Percentiles rank a stretch among this genome's conserved stretches.
Evolutionary conservation across 2,329 filamentous ascomycete species (phyloP).

Genomic region (Aureobasidium sp.): DNA sequence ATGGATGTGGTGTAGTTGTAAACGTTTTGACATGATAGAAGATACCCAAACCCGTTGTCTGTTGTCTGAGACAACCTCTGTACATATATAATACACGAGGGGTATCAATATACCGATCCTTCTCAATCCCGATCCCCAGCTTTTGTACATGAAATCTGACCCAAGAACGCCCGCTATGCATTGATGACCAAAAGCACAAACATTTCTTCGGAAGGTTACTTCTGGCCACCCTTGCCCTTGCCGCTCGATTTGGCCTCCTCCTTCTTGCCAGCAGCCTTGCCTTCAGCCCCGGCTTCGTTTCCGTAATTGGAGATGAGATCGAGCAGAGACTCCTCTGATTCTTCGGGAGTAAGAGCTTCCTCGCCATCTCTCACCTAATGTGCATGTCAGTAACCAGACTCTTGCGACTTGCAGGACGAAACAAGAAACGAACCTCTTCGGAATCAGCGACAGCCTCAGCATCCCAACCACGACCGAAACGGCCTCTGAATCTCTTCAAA

Average conservation of each 20-base stretch:
- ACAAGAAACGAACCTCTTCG: constrained; percentile 15
- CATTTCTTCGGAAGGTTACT: constrained; percentile 18
- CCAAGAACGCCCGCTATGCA: constrained; percentile 16
- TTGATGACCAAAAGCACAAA: constrained; percentile 8
- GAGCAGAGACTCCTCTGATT: constrained; percentile 49
- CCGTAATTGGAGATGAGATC: constrained; percentile 49
- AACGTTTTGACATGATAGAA: background rate
- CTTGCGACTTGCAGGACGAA: background rate
- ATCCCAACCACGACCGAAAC: constrained; percentile 83
- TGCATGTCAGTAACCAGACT: background rate
- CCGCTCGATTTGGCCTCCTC: constrained; percentile 31
- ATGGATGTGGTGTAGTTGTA: background rate
- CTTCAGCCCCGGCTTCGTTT: constrained; percentile 31
- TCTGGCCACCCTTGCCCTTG: constrained; percentile 30
- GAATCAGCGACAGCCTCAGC: constrained; percentile 33
- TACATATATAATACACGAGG: background rate
- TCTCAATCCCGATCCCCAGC: background rate
- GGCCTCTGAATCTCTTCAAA: constrained; percentile 74
- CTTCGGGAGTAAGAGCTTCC: constrained; percentile 34
- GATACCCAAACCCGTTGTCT: background rate
- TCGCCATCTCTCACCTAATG: constrained; percentile 41
- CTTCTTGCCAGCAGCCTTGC: constrained; percentile 38
- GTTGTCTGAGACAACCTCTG: background rate
- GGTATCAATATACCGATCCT: constrained; percentile 2
- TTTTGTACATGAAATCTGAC: constrained; percentile 5